Evolutionary conservation across 2,329 filamentous ascomycete species (phyloP).

Genomic region (Aurifilum marmelostoma): DNA sequence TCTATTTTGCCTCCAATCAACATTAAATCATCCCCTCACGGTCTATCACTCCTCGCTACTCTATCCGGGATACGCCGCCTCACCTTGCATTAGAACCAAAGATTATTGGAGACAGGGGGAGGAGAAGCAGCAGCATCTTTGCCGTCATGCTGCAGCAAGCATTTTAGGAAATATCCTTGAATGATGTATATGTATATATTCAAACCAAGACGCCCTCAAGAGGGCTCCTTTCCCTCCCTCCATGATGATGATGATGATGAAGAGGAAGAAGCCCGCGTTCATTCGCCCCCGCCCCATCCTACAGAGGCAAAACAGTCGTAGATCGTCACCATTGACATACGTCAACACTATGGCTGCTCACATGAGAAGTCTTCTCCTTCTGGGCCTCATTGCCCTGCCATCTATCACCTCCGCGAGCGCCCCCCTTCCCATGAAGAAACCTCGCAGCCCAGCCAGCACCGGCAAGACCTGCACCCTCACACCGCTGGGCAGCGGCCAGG

Average conservation of each 20-base stretch:
- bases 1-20: not conserved
- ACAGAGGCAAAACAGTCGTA: not conserved
- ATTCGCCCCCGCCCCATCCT: no score
- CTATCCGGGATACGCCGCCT: not conserved
- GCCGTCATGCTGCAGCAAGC: not conserved
- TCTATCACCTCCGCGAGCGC: conserved; percentile 10
- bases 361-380: not conserved
- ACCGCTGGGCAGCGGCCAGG: conserved; percentile 28
- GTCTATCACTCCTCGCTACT: not conserved
- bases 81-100: not conserved
- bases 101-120: not conserved
- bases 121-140: not conserved
- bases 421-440: conserved; percentile 12
- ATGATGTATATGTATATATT: not conserved
- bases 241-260: not conserved
- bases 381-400: conserved; percentile 18
- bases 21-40: not conserved
- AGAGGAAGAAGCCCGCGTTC: not conserved
- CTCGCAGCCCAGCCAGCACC: conserved; percentile 27
- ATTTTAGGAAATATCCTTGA: not conserved
- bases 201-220: not conserved
- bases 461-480: conserved; percentile 34
- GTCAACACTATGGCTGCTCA: conserved; percentile 7
- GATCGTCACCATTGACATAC: not conserved
- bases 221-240: not conserved